These are phyloP conservation scores for Linanthus parryae DNA, from an alignment of 148 eudicot genomes.

Conservation along the genomic window DNA sequence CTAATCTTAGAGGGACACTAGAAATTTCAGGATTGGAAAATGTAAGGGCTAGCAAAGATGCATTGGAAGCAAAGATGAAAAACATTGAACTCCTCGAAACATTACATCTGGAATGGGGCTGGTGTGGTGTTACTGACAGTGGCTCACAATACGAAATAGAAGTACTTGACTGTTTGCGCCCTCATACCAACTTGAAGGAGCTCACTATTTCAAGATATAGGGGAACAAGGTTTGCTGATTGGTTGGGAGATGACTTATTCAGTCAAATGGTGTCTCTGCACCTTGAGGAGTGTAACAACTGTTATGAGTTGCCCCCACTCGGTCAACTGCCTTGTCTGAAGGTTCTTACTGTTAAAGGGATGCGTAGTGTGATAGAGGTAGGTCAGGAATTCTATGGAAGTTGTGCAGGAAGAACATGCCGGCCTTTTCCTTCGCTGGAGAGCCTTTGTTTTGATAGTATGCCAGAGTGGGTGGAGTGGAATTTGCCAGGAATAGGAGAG, in stretches of 20 bases:
- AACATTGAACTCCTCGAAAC: slow-evolving; percentile 12
- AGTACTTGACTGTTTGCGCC: slow-evolving; percentile 10
- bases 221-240: slow-evolving; percentile 9
- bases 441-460: no score
- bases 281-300: slow-evolving; percentile 9
- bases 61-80: no score
- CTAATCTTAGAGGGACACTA: slow-evolving; percentile 17
- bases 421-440: slow-evolving; percentile 14
- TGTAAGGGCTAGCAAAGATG: slow-evolving; percentile 3
- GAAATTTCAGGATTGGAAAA: slow-evolving; percentile 15
- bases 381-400: slow-evolving; percentile 16
- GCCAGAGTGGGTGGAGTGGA: no score
- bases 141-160: slow-evolving; percentile 1
- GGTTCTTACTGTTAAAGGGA: slow-evolving; percentile 13
- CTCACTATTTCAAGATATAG: slow-evolving; percentile 6
- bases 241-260: slow-evolving; percentile 5
- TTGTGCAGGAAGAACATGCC: background rate
- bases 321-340: slow-evolving; percentile 15
- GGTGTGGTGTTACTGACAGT: background rate
- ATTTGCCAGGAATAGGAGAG: no score
- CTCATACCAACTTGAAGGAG: slow-evolving; percentile 4
- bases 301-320: slow-evolving; percentile 10
- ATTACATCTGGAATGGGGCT: slow-evolving; percentile 10
- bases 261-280: slow-evolving; percentile 8
- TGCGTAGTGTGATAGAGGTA: slow-evolving; percentile 3